Percentiles rank a stretch among this genome's conserved stretches.
Evolutionary conservation across 2,329 filamentous ascomycete genomes (phyloP).

Genomic region (Fusarium buxicola): DNA sequence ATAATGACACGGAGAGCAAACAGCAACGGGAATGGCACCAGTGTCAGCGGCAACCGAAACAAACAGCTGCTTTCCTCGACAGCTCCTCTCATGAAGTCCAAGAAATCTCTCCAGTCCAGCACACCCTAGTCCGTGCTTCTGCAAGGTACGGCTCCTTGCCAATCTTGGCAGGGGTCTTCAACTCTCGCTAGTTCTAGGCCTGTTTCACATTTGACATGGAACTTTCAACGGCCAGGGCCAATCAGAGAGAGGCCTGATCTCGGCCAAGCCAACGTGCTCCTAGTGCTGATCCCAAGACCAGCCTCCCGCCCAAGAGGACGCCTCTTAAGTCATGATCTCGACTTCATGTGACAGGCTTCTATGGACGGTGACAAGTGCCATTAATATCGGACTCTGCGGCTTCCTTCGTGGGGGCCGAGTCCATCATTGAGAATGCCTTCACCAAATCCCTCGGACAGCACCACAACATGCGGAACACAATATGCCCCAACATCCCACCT

Average conservation of each 20-base stretch:
- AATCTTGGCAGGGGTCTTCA: slow-evolving; percentile 25
- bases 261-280: slow-evolving; percentile 1
- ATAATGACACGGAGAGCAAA: neutral
- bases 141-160: slow-evolving; percentile 35
- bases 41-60: slow-evolving; percentile 19
- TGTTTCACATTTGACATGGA: slow-evolving; percentile 36
- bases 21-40: neutral
- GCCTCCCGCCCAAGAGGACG: slow-evolving; percentile 2
- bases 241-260: slow-evolving; percentile 7
- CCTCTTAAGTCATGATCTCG: slow-evolving; percentile 15
- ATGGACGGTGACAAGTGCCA: neutral
- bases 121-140: slow-evolving; percentile 24
- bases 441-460: neutral
- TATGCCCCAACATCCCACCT: neutral
- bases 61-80: slow-evolving; percentile 9
- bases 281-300: slow-evolving; percentile 15
- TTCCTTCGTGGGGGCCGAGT: slow-evolving; percentile 12
- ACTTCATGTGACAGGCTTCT: neutral
- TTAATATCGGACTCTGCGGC: slow-evolving; percentile 8
- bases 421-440: slow-evolving; percentile 1
- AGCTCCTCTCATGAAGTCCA: slow-evolving; percentile 8
- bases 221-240: slow-evolving; percentile 22
- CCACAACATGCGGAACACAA: neutral
- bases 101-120: slow-evolving; percentile 1
- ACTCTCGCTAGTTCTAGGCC: slow-evolving; percentile 29